Base-by-base conservation (phyloP, 768 basidiomycete genomes). In the Lyophyllum atratum region DNA sequence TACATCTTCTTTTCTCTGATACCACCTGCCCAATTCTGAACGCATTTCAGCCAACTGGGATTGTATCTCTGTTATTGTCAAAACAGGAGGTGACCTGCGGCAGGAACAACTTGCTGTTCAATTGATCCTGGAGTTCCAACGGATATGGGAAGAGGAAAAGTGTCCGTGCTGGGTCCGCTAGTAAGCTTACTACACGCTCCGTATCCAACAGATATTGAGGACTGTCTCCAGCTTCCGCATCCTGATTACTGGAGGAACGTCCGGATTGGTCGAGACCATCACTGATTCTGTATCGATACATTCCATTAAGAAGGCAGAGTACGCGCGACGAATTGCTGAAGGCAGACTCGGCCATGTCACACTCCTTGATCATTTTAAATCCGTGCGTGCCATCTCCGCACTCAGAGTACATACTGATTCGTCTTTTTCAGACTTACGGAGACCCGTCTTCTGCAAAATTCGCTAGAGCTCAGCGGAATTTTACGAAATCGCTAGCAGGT, bases 301-400 rank as follows among this genome's bases (percentile, higher is more conserved):
- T 70, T 98, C 97, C 1, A 97, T 99, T 72, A 99, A 99, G 80
- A 99, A 99, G 74, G 91, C 93, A 2, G 96, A 97, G 69, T 98
- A 98, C 72, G 95, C 96, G 1, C 84, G 93, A 63, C 81, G 93
- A 53, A 73, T 96, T 53, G 84, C 93, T 3, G 84, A 85, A 63
- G 90, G 93, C 29, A 83, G 86, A 52, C 75, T 96, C 19, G 91
- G 90, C 31, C 88, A 95, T 68, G 96, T 97, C 46, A 92, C 92
- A 1, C 70, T 99, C 51, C 74, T 93, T 61, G 95, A 99, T 68
- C 93, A 99, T 72, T 99, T 97, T 71, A 85, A 84, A 68, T 84
- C 86, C 55, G 93, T 93, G 60, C 62, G 89, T 76, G 15, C 29
- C 33, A 21, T 31, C 12, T 24, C 9, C 26, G 5, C n/a, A 24